These are phyloP conservation scores for Cylindrotheca fusiformis DNA, from an alignment of 108 stramenopile genomes.

Conservation along the genomic window DNA sequence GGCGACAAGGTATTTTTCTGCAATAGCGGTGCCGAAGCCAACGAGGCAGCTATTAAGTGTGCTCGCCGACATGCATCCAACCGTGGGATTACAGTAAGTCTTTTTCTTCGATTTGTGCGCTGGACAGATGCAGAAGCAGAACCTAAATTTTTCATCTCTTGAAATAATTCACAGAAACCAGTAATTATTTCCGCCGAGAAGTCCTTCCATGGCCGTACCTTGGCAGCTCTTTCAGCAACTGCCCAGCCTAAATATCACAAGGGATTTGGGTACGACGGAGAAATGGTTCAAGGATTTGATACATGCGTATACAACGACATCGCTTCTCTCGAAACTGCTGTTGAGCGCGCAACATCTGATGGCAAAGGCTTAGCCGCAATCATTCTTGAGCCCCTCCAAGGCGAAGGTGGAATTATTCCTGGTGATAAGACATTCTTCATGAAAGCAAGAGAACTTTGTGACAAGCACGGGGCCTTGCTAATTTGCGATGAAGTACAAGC, in stretches of 20 bases:
- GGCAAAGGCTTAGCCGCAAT: constrained; percentile 89
- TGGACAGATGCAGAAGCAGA: too few species aligned
- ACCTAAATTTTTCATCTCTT: background rate
- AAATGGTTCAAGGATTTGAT: constrained; percentile 88
- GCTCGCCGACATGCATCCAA: constrained; percentile 85
- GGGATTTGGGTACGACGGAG: constrained; percentile 82
- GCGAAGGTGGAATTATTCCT: constrained; percentile 96
- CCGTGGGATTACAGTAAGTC: constrained; percentile 71
- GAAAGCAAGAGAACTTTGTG: constrained; percentile 75
- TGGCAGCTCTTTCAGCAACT: constrained; percentile 95
- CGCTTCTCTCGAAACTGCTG: constrained; percentile 65
- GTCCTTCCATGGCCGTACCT: constrained; percentile 95
- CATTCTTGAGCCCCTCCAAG: constrained; percentile 95
- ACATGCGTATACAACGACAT: constrained; percentile 91
- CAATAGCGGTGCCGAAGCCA: constrained; percentile 96
- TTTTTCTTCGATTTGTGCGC: background rate
- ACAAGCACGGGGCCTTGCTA: constrained; percentile 85
- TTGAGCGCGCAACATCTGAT: constrained; percentile 73
- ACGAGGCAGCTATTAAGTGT: constrained; percentile 96
- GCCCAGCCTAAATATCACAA: constrained; percentile 96
- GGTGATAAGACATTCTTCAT: constrained; percentile 80
- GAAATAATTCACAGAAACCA: constrained; percentile 49
- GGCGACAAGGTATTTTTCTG: constrained; percentile 98
- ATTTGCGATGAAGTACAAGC: constrained; percentile 98
- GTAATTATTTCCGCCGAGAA: constrained; percentile 91